These are phyloP conservation scores for Diaporthe sp. DNA, from an alignment of 2,329 filamentous ascomycete species.

Conservation along the genomic window DNA sequence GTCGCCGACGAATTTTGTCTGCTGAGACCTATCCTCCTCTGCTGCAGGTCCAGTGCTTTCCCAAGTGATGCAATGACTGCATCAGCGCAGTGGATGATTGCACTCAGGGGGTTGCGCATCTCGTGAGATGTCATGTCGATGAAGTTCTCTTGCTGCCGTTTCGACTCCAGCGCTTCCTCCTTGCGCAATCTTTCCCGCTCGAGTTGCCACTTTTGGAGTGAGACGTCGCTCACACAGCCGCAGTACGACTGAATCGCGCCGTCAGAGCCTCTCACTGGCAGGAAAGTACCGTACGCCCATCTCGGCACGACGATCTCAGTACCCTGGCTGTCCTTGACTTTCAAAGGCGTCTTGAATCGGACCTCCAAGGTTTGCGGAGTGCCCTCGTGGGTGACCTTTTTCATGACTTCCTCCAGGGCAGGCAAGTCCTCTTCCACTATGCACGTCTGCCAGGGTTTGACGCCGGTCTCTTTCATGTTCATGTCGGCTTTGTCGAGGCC, in stretches of 20 bases:
- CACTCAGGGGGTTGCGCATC: constrained; percentile 80
- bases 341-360: constrained; percentile 62
- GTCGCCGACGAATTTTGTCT: constrained; percentile 48
- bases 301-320: constrained; percentile 59
- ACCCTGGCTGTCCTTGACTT: constrained; percentile 59
- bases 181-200: constrained; percentile 63
- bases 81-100: constrained; percentile 81
- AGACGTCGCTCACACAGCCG: constrained; percentile 65
- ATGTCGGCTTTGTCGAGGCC: constrained; percentile 61
- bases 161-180: constrained; percentile 70
- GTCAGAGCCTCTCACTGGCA: constrained; percentile 63
- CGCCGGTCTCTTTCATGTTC: constrained; percentile 44
- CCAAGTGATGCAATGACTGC: constrained; percentile 71
- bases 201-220: constrained; percentile 64
- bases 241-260: constrained; percentile 63
- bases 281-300: constrained; percentile 64
- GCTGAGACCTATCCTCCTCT: constrained; percentile 32
- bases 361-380: constrained; percentile 62
- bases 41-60: constrained; percentile 56
- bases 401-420: constrained; percentile 56
- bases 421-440: constrained; percentile 61
- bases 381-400: constrained; percentile 55
- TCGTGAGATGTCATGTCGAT: constrained; percentile 83
- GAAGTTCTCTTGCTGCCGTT: constrained; percentile 82
- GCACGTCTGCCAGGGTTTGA: constrained; percentile 61